A percentile compares a stretch with the other conserved stretches of the same genome.
These are phyloP conservation scores for Plasmodium gonderi DNA, from an alignment of 169 alveolate genomes.

Conservation along the genomic window DNA sequence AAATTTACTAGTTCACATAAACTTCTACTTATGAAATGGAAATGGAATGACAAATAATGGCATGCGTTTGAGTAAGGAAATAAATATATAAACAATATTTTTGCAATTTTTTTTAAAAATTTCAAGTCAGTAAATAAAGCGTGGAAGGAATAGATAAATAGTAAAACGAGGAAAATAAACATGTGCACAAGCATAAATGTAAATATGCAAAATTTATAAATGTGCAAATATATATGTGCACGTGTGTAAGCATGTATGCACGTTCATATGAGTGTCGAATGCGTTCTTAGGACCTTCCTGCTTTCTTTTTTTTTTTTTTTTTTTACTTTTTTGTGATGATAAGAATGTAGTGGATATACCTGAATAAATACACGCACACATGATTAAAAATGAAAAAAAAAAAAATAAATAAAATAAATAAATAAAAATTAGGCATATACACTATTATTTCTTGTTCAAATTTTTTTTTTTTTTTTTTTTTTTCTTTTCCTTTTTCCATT, in stretches of 20 bases:
- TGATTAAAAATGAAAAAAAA: too few species aligned
- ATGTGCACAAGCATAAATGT: neutral
- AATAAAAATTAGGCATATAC: conserved; percentile 1
- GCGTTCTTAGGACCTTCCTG: neutral
- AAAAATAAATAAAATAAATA: conserved; percentile 1
- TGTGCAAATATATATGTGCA: neutral
- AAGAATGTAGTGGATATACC: conserved; percentile 4
- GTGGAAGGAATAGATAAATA: conserved; percentile 14
- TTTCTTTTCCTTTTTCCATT: conserved; percentile 26
- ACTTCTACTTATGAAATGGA: conserved; percentile 11
- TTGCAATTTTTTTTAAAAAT: conserved; percentile 42
- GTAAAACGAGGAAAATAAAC: conserved; percentile 4
- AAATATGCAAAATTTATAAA: conserved; percentile 16
- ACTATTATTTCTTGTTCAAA: conserved; percentile 9
- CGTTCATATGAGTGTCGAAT: neutral
- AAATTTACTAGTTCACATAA: conserved; percentile 8
- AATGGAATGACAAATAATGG: neutral
- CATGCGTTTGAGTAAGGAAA: neutral
- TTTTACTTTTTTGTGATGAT: conserved; percentile 2
- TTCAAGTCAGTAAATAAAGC: conserved; percentile 15
- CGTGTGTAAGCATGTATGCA: neutral
- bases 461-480: neutral
- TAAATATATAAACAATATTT: neutral
- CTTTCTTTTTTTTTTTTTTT: conserved; percentile 22
- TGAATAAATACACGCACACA: conserved; percentile 26